These are phyloP conservation scores for Taiwanofungus camphoratus DNA, from an alignment of 1,284 basidiomycete genomes.

Conservation along the genomic window DNA sequence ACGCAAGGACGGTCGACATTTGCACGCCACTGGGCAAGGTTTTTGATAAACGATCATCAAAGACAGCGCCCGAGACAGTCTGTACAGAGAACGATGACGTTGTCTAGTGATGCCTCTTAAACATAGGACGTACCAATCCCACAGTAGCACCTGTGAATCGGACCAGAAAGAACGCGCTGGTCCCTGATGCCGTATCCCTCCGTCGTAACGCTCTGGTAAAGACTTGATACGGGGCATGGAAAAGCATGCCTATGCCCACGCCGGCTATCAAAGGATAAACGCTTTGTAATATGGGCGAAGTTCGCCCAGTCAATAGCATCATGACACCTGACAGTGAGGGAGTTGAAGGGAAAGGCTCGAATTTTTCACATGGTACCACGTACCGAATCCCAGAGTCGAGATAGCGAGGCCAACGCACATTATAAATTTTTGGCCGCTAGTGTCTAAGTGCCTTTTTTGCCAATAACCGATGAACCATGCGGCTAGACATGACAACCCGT, in stretches of 20 bases:
- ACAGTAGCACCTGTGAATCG: slow-evolving; percentile 78
- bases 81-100: slow-evolving; percentile 24
- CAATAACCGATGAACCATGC: slow-evolving; percentile 69
- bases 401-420: slow-evolving; percentile 59
- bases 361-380: slow-evolving; percentile 20
- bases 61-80: slow-evolving; percentile 73
- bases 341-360: not conserved
- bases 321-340: slow-evolving; percentile 49
- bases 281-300: slow-evolving; percentile 39
- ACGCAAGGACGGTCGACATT: slow-evolving; percentile 50
- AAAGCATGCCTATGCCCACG: slow-evolving; percentile 74
- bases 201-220: slow-evolving; percentile 60
- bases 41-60: slow-evolving; percentile 46
- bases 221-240: slow-evolving; percentile 77
- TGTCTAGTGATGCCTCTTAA: too few relatives aligned
- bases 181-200: slow-evolving; percentile 66
- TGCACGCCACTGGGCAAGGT: slow-evolving; percentile 44
- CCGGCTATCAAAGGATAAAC: slow-evolving; percentile 64
- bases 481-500: slow-evolving; percentile 25
- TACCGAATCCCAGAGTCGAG: slow-evolving; percentile 68
- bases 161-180: slow-evolving; percentile 78
- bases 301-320: slow-evolving; percentile 49
- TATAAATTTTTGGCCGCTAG: slow-evolving; percentile 55
- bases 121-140: slow-evolving; percentile 52
- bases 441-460: slow-evolving; percentile 51